Evolutionary conservation across 306 rosid species (phyloP).

Genomic region (Hippophae tibetana): DNA sequence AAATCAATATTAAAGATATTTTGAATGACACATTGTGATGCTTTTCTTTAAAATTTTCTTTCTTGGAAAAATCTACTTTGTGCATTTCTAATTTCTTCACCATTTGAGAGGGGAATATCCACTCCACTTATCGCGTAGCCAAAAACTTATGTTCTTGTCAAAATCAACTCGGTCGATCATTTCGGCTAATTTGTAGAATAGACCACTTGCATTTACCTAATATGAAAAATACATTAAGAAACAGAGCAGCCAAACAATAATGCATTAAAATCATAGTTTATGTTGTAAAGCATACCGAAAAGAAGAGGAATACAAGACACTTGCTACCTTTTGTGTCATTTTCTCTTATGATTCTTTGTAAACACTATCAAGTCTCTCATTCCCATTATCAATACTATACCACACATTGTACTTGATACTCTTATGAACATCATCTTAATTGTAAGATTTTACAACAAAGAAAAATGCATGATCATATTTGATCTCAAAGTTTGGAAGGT

Average conservation of each 20-base stretch:
- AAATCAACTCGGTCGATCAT: conserved; percentile 68
- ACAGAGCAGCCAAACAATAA: neutral
- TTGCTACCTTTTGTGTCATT: conserved; percentile 43
- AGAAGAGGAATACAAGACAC: conserved; percentile 64
- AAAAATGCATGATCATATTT: conserved; percentile 58
- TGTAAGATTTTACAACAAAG: conserved; percentile 76
- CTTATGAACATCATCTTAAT: conserved; percentile 82
- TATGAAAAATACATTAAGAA: conserved; percentile 8
- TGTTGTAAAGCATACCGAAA: conserved; percentile 49
- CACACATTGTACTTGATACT: conserved; percentile 79
- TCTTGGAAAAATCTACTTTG: too few species aligned
- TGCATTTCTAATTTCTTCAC: neutral
- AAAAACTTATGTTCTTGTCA: conserved; percentile 66
- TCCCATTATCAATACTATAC: conserved; percentile 83
- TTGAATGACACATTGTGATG: too few species aligned
- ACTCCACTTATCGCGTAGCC: conserved; percentile 90
- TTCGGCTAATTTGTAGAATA: conserved; percentile 78
- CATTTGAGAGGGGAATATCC: conserved; percentile 80
- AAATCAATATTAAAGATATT: too few species aligned
- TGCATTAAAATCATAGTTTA: conserved; percentile 1
- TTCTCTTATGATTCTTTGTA: conserved; percentile 50
- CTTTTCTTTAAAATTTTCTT: too few species aligned
- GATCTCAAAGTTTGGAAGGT: conserved; percentile 60
- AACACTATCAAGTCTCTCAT: conserved; percentile 54
- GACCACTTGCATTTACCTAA: conserved; percentile 91